Evolutionary conservation across 306 rosid species (phyloP).

Genomic region (Parietaria judaica): DNA sequence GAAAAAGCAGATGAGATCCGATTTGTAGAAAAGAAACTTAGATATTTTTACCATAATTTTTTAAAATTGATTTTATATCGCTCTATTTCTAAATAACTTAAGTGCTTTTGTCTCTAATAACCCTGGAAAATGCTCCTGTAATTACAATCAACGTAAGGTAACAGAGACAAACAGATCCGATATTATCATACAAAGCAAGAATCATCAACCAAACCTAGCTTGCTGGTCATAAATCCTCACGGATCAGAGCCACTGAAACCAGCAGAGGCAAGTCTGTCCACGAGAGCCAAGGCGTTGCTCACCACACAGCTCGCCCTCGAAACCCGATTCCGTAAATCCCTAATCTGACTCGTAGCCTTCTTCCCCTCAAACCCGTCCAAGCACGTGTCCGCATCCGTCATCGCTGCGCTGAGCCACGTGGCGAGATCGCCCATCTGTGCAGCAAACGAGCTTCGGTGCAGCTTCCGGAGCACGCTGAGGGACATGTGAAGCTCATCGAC

Average conservation of each 20-base stretch:
- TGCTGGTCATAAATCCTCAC: not conserved
- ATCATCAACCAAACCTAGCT: too few relatives aligned
- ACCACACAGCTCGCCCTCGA: not conserved
- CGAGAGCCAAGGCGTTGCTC: conserved; percentile 13
- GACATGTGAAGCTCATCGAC: conserved; percentile 10
- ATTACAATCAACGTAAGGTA: too few relatives aligned
- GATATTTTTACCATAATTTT: too few relatives aligned
- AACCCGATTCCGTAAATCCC: not conserved
- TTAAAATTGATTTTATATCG: too few relatives aligned
- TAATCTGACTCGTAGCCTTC: not conserved
- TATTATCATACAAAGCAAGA: too few relatives aligned
- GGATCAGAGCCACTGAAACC: conserved; percentile 4
- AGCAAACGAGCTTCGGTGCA: not conserved
- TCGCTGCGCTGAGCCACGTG: conserved; percentile 12
- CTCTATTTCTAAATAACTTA: too few relatives aligned
- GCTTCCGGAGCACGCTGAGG: conserved; percentile 2
- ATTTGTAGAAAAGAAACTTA: too few relatives aligned
- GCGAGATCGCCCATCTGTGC: conserved; percentile 1
- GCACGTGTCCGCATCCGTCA: conserved; percentile 14
- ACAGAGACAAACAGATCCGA: too few relatives aligned
- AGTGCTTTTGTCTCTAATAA: too few relatives aligned
- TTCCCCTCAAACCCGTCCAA: conserved; percentile 10
- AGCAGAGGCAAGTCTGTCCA: conserved; percentile 1
- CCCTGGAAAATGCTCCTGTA: too few relatives aligned
- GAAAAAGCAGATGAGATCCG: too few relatives aligned